Conservation (phyloP, 176 grass and related monocot species). For the Secale cereale region DNA sequence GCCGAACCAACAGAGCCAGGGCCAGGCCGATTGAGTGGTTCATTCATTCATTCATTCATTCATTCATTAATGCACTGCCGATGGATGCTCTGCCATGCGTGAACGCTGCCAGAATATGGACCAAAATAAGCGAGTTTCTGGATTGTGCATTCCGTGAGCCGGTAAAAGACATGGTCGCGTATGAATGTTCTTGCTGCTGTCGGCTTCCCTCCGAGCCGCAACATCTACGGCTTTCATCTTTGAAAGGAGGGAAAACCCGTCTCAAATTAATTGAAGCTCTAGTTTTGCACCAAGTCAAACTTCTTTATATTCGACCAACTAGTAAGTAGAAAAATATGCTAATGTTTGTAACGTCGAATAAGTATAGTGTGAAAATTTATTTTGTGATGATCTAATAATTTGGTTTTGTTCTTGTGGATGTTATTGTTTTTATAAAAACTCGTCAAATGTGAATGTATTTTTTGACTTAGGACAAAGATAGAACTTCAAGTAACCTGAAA, state of each 20-base stretch:
- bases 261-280: neutral
- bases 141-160: neutral
- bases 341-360: neutral
- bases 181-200: no score
- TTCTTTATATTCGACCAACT: neutral
- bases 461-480: no score
- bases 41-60: neutral
- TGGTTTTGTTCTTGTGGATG: no score
- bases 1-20: slow-evolving; percentile 5
- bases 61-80: neutral
- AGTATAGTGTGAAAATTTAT: no score
- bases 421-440: no score
- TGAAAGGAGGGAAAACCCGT: neutral
- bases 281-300: neutral
- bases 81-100: neutral
- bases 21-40: neutral
- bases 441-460: no score
- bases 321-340: neutral
- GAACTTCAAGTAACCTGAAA: no score
- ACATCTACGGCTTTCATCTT: neutral
- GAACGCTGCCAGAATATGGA: neutral
- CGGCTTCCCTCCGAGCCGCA: neutral
- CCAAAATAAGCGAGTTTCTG: neutral
- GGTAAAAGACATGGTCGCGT: neutral
- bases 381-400: no score